Conservation (phyloP, 305 asterid species). For the Fraxinus paxiana region DNA sequence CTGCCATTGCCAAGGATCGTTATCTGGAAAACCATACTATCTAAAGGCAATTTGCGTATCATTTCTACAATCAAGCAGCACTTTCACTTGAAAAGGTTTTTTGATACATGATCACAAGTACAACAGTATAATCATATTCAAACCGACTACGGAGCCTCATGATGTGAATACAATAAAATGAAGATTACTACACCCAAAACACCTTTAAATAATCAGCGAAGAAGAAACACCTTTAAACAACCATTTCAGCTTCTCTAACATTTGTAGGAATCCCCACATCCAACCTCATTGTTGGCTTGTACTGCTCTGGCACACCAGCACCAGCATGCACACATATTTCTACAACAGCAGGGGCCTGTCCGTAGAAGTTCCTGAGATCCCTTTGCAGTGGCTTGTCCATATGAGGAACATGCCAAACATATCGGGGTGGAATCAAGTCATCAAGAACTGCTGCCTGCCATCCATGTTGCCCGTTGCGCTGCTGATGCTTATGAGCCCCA, state of each 20-base stretch:
- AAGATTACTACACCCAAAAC: not conserved
- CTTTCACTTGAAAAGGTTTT: not conserved
- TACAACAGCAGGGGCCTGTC: conserved; percentile 90
- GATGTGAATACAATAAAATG: not conserved
- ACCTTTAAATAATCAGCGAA: not conserved
- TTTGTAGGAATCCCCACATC: conserved; percentile 76
- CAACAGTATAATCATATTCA: not conserved
- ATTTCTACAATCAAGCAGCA: not conserved
- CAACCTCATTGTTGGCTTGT: conserved; percentile 86
- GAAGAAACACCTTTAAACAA: conserved; percentile 41
- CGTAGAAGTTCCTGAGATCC: conserved; percentile 78
- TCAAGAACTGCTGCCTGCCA: conserved; percentile 86
- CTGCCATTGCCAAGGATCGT: not conserved
- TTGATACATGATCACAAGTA: not conserved
- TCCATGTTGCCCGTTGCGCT: conserved; percentile 94
- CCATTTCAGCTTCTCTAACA: conserved; percentile 92
- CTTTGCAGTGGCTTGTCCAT: conserved; percentile 41
- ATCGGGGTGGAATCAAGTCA: conserved; percentile 80
- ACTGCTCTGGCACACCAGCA: conserved; percentile 73
- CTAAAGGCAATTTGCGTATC: not conserved
- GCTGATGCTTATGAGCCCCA: conserved; percentile 96
- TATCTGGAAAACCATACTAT: not conserved
- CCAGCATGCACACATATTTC: conserved; percentile 85
- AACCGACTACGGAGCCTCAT: not conserved
- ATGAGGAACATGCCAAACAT: conserved; percentile 88